Percentiles rank a stretch among this genome's conserved stretches.
Conservation (phyloP, 2,329 filamentous ascomycete genomes). For the Leptographium lundbergii region DNA sequence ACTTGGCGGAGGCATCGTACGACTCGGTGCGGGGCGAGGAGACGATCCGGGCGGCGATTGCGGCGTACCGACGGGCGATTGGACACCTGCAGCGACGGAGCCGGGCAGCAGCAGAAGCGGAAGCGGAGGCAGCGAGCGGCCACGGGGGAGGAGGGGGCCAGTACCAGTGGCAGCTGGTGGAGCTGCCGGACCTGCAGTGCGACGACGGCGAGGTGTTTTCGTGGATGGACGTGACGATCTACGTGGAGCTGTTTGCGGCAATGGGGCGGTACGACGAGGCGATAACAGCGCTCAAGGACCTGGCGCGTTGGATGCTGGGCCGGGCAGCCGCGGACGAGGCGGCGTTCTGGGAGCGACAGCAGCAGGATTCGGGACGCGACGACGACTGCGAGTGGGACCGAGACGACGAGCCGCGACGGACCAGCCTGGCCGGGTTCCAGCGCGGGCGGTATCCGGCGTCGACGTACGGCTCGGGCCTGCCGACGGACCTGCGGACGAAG, state of each 20-base stretch:
- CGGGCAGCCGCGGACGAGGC: conserved; percentile 47
- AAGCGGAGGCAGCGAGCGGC: too few species aligned
- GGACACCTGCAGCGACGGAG: conserved; percentile 19
- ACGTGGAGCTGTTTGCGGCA: conserved; percentile 66
- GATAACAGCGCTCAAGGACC: conserved; percentile 53
- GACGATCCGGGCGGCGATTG: conserved; percentile 27
- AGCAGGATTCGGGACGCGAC: conserved; percentile 29
- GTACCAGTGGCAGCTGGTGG: background rate
- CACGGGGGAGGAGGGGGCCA: background rate
- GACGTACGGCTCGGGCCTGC: conserved; percentile 61
- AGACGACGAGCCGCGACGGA: conserved; percentile 51
- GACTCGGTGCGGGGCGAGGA: conserved; percentile 34
- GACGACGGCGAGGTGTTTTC: conserved; percentile 28
- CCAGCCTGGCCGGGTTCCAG: conserved; percentile 46
- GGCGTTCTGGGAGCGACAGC: conserved; percentile 58
- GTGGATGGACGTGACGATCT: conserved; percentile 81
- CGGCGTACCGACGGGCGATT: conserved; percentile 36
- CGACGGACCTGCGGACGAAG: conserved; percentile 71
- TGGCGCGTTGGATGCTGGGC: conserved; percentile 74
- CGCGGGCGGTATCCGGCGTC: conserved; percentile 37
- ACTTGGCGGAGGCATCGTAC: conserved; percentile 43
- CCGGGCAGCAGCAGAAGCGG: conserved; percentile 5
- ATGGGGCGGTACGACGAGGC: conserved; percentile 51
- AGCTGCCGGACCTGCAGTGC: conserved; percentile 10
- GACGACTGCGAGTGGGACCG: conserved; percentile 89